phyloP scores from a whole-genome alignment of 2,329 filamentous ascomycete species.

The Coniochaeta prunicola region DNA sequence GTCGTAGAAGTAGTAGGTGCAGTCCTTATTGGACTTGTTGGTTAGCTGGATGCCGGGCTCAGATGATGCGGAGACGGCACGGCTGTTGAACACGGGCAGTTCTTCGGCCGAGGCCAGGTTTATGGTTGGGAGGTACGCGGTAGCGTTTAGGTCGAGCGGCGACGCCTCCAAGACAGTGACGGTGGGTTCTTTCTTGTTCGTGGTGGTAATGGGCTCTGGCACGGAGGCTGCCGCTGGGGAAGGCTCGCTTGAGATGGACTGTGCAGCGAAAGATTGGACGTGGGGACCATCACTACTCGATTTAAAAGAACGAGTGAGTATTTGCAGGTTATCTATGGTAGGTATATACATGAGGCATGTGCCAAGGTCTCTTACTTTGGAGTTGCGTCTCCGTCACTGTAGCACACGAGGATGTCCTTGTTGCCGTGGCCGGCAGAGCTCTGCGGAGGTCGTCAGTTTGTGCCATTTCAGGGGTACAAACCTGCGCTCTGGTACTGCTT shows the following conservation, averaged over 20 bases:
- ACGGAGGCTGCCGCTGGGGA: background rate
- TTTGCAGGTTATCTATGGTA: background rate
- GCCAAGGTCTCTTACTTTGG: conserved; percentile 2
- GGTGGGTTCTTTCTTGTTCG: background rate
- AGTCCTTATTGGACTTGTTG: conserved; percentile 23
- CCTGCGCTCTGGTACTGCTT: background rate
- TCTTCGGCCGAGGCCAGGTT: background rate
- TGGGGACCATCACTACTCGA: background rate
- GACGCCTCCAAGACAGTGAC: background rate
- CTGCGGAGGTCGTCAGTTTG: conserved; percentile 9
- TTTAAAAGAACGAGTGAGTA: background rate
- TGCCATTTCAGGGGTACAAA: background rate
- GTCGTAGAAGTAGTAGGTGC: conserved; percentile 30
- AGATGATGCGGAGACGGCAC: background rate
- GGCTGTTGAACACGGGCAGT: background rate
- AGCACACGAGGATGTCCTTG: conserved; percentile 29
- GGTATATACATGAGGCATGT: background rate
- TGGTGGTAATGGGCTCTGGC: background rate
- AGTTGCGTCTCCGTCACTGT: conserved; percentile 22
- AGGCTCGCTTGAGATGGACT: background rate
- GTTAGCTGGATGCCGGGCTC: conserved; percentile 27
- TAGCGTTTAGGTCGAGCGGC: background rate
- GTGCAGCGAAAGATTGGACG: background rate
- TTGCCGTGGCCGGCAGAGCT: conserved; percentile 27
- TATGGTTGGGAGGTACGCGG: background rate